Conservation (phyloP, 139 green algal genomes). For the Chlamydomonas sp. region DNA sequence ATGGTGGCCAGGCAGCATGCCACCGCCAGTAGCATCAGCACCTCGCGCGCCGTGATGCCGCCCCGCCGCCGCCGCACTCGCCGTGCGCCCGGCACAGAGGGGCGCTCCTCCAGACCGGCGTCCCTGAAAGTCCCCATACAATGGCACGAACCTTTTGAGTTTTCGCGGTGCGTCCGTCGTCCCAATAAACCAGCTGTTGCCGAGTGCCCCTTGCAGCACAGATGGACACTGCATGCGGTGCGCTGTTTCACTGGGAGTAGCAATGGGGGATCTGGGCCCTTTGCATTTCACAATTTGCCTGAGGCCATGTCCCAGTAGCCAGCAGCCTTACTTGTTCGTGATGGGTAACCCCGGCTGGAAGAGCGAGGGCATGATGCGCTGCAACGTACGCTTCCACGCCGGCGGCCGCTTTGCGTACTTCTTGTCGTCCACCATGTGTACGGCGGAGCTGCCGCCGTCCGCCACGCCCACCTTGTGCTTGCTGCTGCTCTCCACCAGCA, state of each 20-base stretch:
- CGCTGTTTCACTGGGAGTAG: too few relatives aligned
- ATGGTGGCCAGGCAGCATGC: conserved; percentile 38
- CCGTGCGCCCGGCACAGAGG: conserved; percentile 19
- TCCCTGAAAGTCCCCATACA: conserved; percentile 6
- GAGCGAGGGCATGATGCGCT: conserved; percentile 72
- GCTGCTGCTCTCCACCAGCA: conserved; percentile 26
- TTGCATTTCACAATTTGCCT: not conserved
- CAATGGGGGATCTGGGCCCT: not conserved
- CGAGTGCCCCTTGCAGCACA: not conserved
- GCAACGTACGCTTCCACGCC: conserved; percentile 64
- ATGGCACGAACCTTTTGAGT: not conserved
- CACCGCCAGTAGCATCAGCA: conserved; percentile 25
- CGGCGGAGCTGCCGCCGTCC: not conserved
- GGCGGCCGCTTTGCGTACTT: conserved; percentile 71
- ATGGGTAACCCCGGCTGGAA: conserved; percentile 70
- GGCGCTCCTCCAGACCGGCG: conserved; percentile 2
- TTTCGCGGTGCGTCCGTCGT: not conserved
- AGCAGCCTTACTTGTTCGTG: conserved; percentile 52
- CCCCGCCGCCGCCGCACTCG: conserved; percentile 22
- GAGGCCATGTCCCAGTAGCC: not conserved
- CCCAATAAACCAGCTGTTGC: not conserved
- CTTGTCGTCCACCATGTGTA: conserved; percentile 47
- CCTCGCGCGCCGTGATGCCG: not conserved
- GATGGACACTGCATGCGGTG: too few relatives aligned
- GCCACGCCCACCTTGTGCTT: conserved; percentile 27